Conservation (phyloP, 2,329 filamentous ascomycete genomes). For the Geoglossum cookeanum region DNA sequence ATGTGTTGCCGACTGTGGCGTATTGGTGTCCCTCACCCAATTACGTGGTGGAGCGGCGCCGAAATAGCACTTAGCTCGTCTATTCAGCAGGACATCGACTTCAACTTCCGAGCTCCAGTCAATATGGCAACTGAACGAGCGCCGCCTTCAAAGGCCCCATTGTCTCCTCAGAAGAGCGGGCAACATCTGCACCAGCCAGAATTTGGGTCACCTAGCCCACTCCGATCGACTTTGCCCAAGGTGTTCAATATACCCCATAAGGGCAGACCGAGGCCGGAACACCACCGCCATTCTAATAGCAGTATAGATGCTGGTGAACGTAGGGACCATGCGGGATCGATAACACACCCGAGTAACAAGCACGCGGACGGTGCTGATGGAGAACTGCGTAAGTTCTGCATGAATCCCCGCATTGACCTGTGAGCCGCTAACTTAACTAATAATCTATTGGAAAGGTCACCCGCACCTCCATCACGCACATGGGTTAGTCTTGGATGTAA, state of each 20-base stretch:
- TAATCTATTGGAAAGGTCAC: background rate
- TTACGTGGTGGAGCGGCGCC: too few relatives aligned
- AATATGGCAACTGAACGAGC: background rate
- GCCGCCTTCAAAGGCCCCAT: background rate
- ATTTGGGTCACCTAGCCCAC: slow-evolving; percentile 39
- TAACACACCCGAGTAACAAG: background rate
- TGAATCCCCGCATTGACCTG: slow-evolving; percentile 3
- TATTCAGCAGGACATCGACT: background rate
- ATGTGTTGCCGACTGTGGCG: too few relatives aligned
- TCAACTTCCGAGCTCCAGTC: background rate
- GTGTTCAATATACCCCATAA: slow-evolving; percentile 33
- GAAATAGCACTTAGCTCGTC: background rate
- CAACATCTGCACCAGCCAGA: slow-evolving; percentile 20
- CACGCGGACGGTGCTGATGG: too few relatives aligned
- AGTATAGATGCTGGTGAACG: slow-evolving; percentile 9
- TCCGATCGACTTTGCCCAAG: slow-evolving; percentile 20
- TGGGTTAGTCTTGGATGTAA: background rate
- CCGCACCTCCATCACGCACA: background rate
- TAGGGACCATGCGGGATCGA: slow-evolving; percentile 7
- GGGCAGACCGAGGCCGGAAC: slow-evolving; percentile 29
- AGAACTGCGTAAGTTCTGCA: too few relatives aligned
- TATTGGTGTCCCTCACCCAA: too few relatives aligned
- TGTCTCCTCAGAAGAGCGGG: background rate
- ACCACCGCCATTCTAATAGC: slow-evolving; percentile 21
- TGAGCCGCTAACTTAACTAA: slow-evolving; percentile 17